These are phyloP conservation scores for Pseudogymnoascus sp. DNA, from an alignment of 2,329 filamentous ascomycete genomes.

Conservation along the genomic window DNA sequence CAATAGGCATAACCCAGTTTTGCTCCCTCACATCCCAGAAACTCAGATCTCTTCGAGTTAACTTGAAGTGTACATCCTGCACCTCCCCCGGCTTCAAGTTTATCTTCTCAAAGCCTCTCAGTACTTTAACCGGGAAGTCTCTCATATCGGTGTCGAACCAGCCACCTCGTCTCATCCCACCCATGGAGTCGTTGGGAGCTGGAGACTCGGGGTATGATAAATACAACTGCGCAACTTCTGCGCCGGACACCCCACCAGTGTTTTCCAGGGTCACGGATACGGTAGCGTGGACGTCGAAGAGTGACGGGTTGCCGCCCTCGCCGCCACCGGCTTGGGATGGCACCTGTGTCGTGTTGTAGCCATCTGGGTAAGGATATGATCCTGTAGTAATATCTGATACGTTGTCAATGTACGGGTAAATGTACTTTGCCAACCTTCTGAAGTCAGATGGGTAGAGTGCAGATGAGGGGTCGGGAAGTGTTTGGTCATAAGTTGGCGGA, in stretches of 20 bases:
- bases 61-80: slow-evolving; percentile 42
- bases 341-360: slow-evolving; percentile 37
- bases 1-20: slow-evolving; percentile 57
- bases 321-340: slow-evolving; percentile 54
- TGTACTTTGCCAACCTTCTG: slow-evolving; percentile 49
- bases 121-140: slow-evolving; percentile 57
- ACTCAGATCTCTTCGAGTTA: slow-evolving; percentile 60
- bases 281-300: slow-evolving; percentile 47
- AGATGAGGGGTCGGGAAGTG: slow-evolving; percentile 40
- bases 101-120: slow-evolving; percentile 67
- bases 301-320: slow-evolving; percentile 46
- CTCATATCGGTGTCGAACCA: slow-evolving; percentile 13
- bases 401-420: slow-evolving; percentile 50
- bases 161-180: slow-evolving; percentile 43
- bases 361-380: slow-evolving; percentile 33
- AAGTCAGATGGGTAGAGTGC: slow-evolving; percentile 50
- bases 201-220: slow-evolving; percentile 36
- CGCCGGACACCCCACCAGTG: slow-evolving; percentile 42
- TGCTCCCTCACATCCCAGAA: slow-evolving; percentile 59
- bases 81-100: slow-evolving; percentile 44
- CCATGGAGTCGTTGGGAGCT: slow-evolving; percentile 50
- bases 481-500: slow-evolving; percentile 42
- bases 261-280: slow-evolving; percentile 48
- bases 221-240: slow-evolving; percentile 50
- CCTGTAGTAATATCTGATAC: slow-evolving; percentile 31